Evolutionary conservation across 2,329 filamentous ascomycete genomes (phyloP).

Genomic region (Fusarium neocosmosporiellum): DNA sequence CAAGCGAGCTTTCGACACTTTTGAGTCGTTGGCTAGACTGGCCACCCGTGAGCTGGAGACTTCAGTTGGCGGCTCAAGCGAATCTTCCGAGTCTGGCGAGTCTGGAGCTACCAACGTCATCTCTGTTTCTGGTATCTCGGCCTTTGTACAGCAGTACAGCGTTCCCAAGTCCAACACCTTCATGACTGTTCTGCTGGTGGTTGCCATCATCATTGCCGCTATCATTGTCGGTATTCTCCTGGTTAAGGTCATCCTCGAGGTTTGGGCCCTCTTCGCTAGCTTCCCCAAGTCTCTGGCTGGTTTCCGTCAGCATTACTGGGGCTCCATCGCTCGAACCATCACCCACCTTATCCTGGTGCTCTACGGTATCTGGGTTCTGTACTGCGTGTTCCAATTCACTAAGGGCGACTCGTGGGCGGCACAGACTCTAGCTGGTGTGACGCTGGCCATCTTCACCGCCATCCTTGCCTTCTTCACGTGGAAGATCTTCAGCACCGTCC

Average conservation of each 20-base stretch:
- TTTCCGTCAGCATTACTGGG: conserved; percentile 98
- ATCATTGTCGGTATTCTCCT: conserved; percentile 89
- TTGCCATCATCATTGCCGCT: conserved; percentile 85
- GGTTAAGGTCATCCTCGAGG: conserved; percentile 90
- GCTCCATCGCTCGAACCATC: conserved; percentile 86
- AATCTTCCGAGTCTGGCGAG: conserved; percentile 39
- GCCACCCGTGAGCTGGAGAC: conserved; percentile 64
- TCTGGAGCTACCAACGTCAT: conserved; percentile 51
- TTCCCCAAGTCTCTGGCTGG: conserved; percentile 83
- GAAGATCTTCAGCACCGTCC: conserved; percentile 83
- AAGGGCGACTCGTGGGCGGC: conserved; percentile 95
- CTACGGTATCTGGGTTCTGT: conserved; percentile 95
- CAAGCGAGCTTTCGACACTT: conserved; percentile 65
- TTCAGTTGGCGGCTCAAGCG: conserved; percentile 53
- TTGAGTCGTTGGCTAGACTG: conserved; percentile 64
- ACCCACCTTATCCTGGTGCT: conserved; percentile 90
- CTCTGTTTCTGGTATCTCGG: conserved; percentile 80
- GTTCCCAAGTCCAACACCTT: conserved; percentile 93
- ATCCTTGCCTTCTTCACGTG: conserved; percentile 85
- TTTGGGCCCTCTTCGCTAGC: conserved; percentile 88
- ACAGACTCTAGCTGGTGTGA: conserved; percentile 84
- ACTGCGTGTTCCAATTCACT: conserved; percentile 96
- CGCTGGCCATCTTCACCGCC: conserved; percentile 81
- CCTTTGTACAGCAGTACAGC: conserved; percentile 82
- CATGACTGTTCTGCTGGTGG: conserved; percentile 92